phyloP scores from a whole-genome alignment of 2,329 filamentous ascomycete species.

The Berkeleyomyces basicola region DNA sequence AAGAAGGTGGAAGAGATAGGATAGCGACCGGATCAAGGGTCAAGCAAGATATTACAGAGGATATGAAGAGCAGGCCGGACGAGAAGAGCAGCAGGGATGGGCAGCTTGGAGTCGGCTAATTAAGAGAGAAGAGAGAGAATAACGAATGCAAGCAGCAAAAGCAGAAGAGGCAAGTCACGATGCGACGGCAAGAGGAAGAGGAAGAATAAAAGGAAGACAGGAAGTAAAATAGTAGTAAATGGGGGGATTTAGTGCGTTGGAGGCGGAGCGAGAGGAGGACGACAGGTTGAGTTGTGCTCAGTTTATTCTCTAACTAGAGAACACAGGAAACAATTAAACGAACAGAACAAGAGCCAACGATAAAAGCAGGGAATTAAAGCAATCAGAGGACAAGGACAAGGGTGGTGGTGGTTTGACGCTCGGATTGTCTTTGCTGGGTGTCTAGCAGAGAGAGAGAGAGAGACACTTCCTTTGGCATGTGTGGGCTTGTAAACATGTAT shows the following conservation, averaged over 20 bases:
- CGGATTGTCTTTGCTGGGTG: background rate
- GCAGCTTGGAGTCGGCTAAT: background rate
- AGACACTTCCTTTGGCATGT: background rate
- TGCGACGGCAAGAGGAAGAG: background rate
- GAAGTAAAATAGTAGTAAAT: no score
- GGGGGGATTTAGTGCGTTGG: background rate
- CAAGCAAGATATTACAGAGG: background rate
- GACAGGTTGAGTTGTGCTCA: background rate
- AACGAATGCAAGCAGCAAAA: background rate
- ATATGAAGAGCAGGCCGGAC: background rate
- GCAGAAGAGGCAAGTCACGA: background rate
- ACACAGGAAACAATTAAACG: background rate
- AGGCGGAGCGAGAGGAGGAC: background rate
- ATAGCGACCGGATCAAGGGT: background rate
- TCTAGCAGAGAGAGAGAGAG: background rate
- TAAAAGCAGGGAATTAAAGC: background rate
- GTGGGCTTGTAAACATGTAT: background rate
- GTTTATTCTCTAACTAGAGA: conserved; percentile 3
- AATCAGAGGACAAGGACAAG: background rate
- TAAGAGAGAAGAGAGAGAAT: background rate
- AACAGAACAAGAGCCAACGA: background rate
- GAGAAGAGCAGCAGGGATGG: background rate
- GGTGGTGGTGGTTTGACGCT: background rate
- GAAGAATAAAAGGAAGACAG: background rate
- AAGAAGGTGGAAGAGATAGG: background rate